Conservation (phyloP, 768 basidiomycete species). For the Suillus clintonianus region DNA sequence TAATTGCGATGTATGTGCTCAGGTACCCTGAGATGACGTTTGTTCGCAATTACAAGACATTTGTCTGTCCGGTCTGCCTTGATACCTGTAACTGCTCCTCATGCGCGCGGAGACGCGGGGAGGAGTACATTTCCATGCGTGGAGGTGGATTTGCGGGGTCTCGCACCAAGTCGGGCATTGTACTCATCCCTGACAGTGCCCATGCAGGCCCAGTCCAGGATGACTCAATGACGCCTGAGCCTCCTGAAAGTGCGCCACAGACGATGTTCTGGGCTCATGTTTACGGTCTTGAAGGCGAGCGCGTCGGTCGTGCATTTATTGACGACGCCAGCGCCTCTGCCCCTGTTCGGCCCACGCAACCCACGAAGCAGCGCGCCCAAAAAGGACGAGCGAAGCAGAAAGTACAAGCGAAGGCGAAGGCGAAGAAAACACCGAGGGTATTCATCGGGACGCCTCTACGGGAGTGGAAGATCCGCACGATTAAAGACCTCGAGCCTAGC, state of each 20-base stretch:
- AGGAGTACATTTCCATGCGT: slow-evolving; percentile 41
- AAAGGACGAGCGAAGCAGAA: neutral
- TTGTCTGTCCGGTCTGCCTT: slow-evolving; percentile 48
- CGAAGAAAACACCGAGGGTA: slow-evolving; percentile 16
- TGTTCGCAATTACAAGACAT: slow-evolving; percentile 27
- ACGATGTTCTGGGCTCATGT: slow-evolving; percentile 37
- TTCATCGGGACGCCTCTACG: slow-evolving; percentile 25
- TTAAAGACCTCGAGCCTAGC: slow-evolving; percentile 24
- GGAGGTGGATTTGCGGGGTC: slow-evolving; percentile 23
- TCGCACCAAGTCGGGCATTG: slow-evolving; percentile 22
- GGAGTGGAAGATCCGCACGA: slow-evolving; percentile 23
- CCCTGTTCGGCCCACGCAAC: neutral
- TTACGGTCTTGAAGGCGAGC: slow-evolving; percentile 31
- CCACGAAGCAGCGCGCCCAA: neutral
- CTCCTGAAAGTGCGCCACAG: neutral
- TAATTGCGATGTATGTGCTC: neutral
- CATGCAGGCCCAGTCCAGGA: neutral
- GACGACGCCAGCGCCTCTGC: neutral
- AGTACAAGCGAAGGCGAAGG: neutral
- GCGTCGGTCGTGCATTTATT: slow-evolving; percentile 25
- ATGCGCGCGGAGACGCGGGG: slow-evolving; percentile 48
- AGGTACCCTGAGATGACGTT: slow-evolving; percentile 45
- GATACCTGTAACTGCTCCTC: slow-evolving; percentile 49
- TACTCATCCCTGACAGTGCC: slow-evolving; percentile 21
- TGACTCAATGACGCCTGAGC: slow-evolving; percentile 5